Conservation (phyloP, 306 rosid species). For the Prosopis cineraria region DNA sequence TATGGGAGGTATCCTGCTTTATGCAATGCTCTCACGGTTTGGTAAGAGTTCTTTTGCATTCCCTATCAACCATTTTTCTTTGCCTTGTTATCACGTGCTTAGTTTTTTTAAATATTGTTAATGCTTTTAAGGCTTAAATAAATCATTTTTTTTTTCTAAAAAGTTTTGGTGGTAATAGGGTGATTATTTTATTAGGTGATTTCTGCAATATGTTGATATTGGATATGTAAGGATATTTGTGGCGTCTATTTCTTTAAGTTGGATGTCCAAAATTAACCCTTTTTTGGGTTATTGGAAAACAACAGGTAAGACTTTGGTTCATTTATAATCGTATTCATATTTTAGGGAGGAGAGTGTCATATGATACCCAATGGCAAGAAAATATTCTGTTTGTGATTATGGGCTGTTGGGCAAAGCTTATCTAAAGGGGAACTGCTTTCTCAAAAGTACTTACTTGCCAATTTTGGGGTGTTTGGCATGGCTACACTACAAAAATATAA, state of each 20-base stretch:
- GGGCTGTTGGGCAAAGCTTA: too few relatives aligned
- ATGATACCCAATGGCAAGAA: too few relatives aligned
- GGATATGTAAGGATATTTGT: background rate
- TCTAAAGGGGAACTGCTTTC: too few relatives aligned
- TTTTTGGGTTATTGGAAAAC: conserved; percentile 5
- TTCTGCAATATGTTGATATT: background rate
- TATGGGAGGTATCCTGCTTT: conserved; percentile 98
- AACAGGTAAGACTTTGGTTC: conserved; percentile 16
- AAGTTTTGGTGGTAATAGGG: background rate
- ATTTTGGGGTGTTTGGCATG: too few relatives aligned
- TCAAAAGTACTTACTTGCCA: too few relatives aligned
- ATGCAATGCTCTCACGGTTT: conserved; percentile 76
- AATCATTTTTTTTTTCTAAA: conserved; percentile 4
- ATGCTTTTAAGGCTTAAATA: background rate
- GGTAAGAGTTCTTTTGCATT: conserved; percentile 55
- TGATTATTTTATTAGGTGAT: conserved; percentile 17
- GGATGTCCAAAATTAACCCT: conserved; percentile 6
- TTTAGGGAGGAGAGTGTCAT: too few relatives aligned
- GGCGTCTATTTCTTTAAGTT: background rate
- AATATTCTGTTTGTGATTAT: too few relatives aligned
- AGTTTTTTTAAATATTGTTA: background rate
- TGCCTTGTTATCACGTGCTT: conserved; percentile 13
- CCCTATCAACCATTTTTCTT: conserved; percentile 23
- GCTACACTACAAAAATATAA: too few relatives aligned
- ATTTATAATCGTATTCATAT: background rate